Evolutionary conservation across 176 grass and related monocot genomes (phyloP).

Genomic region (Musa beccarii): DNA sequence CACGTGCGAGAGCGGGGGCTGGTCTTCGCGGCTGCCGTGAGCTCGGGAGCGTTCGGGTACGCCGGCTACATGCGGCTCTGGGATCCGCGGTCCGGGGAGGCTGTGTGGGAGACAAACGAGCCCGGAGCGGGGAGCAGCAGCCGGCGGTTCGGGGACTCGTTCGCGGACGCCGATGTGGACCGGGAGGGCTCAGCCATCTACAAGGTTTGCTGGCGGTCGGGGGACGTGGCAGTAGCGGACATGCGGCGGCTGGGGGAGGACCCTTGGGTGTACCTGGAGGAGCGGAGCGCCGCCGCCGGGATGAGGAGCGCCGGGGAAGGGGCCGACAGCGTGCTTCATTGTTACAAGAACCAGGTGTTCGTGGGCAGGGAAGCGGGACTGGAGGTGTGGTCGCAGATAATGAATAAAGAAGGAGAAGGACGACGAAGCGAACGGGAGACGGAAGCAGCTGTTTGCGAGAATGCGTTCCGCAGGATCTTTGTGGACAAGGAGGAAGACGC

Average conservation of each 20-base stretch:
- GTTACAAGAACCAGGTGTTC: slow-evolving; percentile 71
- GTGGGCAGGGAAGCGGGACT: slow-evolving; percentile 57
- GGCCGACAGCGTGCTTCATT: slow-evolving; percentile 49
- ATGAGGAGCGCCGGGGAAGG: slow-evolving; percentile 49
- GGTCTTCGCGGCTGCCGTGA: slow-evolving; percentile 56
- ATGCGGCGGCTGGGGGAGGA: slow-evolving; percentile 62
- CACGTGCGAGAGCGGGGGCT: slow-evolving; percentile 54
- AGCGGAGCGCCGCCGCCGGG: slow-evolving; percentile 22
- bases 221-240: slow-evolving; percentile 69
- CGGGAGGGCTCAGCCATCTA: slow-evolving; percentile 42
- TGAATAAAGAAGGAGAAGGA: slow-evolving; percentile 20
- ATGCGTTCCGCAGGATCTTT: slow-evolving; percentile 42
- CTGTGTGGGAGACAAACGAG: slow-evolving; percentile 86
- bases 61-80: slow-evolving; percentile 89
- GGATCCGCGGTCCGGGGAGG: slow-evolving; percentile 61
- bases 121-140: slow-evolving; percentile 61
- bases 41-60: slow-evolving; percentile 74
- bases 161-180: slow-evolving; percentile 64
- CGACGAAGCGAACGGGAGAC: slow-evolving; percentile 6
- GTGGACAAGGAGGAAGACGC: slow-evolving; percentile 62
- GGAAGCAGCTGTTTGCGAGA: slow-evolving; percentile 22
- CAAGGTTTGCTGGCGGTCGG: slow-evolving; percentile 85
- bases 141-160: slow-evolving; percentile 72
- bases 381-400: slow-evolving; percentile 76
- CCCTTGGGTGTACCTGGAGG: slow-evolving; percentile 69